Base-by-base conservation (phyloP, 1,284 basidiomycete genomes). In the Irpex sp. region DNA sequence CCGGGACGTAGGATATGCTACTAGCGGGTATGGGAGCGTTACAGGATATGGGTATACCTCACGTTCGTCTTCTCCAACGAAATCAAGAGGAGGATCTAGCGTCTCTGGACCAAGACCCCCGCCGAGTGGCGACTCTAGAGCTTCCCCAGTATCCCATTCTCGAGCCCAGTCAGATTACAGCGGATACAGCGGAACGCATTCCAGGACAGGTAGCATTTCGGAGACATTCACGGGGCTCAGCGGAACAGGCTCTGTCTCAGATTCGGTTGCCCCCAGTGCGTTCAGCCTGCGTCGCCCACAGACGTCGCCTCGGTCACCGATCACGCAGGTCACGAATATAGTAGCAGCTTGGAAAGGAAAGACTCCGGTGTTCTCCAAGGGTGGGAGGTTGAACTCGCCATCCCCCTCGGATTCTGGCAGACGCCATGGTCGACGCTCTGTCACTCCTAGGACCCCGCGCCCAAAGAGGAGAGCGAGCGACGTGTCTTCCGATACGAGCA, bases 311-410 rank as follows among this genome's bases (percentile, higher is more conserved):
- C 82, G 86, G 5, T 89, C 87, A 4, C 89, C 90, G 1, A 77
- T 91, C 13, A 80, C 85, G 0, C 87, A 87, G 9, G 89, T 94
- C 38, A 82, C 89, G 31, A 93, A 91, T 66, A 88, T 94, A 64
- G 88, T 95, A 9, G 85, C 87, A 0, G 81, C 88, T 3, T 94
- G 92, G 92, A 92, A 89, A 73, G 87, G 87, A 67, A 83, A 84
- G 37, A 86, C 83, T 2, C 88, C 79, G 2, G 75, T 74, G 52
- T 70, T 75, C 48, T 77, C 68, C 70, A 65, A 74, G 72, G 58
- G 70, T 57, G 19, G 71, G 62, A 59, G 78, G 64, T 31, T 79
- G 73, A 65, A 66, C 44, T 52, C 62, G 73, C 69, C 67, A 15
- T 68, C 67, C 4, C 73, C 67, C 8, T 68, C 70, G 19, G 62